Base-by-base conservation (phyloP, 2,329 filamentous ascomycete genomes). In the Arthrobotrys megalospora region DNA sequence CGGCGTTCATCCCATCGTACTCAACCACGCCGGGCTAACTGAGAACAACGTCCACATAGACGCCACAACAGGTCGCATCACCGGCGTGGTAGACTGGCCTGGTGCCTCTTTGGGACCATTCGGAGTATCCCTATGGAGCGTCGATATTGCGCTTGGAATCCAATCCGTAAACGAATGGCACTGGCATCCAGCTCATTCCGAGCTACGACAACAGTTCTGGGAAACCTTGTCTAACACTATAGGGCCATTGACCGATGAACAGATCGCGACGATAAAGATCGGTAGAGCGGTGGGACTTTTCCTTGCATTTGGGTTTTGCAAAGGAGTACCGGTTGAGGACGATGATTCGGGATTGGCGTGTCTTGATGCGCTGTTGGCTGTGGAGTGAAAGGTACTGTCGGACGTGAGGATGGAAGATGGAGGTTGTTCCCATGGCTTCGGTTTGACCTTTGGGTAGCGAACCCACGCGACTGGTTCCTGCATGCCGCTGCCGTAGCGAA, bases 401-500 rank as follows among this genome's bases (percentile, higher is more conserved):
- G 24, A 5, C 24, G 24, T 28, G 24, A 45, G 16, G 43, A n/a
- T 16, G 43, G 45, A 45, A 45, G 43, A n/a, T 16, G 43, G 45
- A 48, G 19, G 16, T 45, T 1, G 11, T 24, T 48, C 19, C 19
- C 19, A 12, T 7, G 19, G 45, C 41, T 16, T 45, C 41, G 41
- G 41, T 12, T 55, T 45, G 28, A 47, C 32, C 48, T 47, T 47
- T 55, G 64, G 58, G 45, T 24, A 52, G 19, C 34, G 45, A 53
- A 53, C 50, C 65, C 60, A 64, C 34, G 67, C 50, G 60, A 19
- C 34, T 32, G 66, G 66, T 77, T 77, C 73, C 73, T 77, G 73
- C 73, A 71, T 64, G 48, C 14, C 24, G 19, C 41, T 38, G 34
- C 60, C 48, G 32, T 28, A 69, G 64, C 52, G 70, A 68, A 76